Base-by-base conservation (phyloP, 192 early-diverging fungal species). In the Funneliformis geosporum region DNA sequence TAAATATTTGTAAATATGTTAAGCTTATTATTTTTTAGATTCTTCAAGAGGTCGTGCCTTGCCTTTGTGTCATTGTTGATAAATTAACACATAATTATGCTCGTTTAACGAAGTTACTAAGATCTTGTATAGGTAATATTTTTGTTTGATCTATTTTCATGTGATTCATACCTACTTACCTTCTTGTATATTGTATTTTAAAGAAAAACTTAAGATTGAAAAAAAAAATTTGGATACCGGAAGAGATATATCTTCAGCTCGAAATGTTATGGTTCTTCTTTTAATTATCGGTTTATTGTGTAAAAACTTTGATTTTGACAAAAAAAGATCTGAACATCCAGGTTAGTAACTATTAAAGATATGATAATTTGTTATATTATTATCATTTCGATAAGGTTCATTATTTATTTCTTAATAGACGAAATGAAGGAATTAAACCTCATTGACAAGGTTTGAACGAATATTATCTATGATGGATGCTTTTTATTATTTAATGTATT, bases 261-360 rank as follows among this genome's bases (percentile, higher is more conserved):
- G 86, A 38, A 87, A 83, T 60, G 72, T 89, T 23, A 90, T 88
- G 83, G 89, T 94, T 40, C 87, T 95, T n/a, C 83, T 95, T 70
- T 88, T 93, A 10, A 89, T 98, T 43, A 86, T 89, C 10, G 92
- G 92, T 16, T 82, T 94, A 60, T 75, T 95, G 8, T 92, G 92
- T 60, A 88, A 92, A 39, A 82, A 95, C 74, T 96, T 94, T 89
- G 89, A 94, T 66, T 96, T 96, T 88, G 94, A 84, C 38, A 79
- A 80, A 59, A 79, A 79, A 25, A n/a, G 77, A 60, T 9, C 23
- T 1, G 77, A 79, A 42, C 55, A 79, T 55, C 77, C 77, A 70
- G 67, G 77, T 79, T 38, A 38, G 33, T 33, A 2, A 33, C 33
- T 33, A 33, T 33, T 33, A 33, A 33, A 33, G 46, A 27, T 61